Percentiles rank a stretch among this genome's conserved stretches.
These are phyloP conservation scores for Chloropicon primus DNA, from an alignment of 139 green algal genomes.

Conservation along the genomic window DNA sequence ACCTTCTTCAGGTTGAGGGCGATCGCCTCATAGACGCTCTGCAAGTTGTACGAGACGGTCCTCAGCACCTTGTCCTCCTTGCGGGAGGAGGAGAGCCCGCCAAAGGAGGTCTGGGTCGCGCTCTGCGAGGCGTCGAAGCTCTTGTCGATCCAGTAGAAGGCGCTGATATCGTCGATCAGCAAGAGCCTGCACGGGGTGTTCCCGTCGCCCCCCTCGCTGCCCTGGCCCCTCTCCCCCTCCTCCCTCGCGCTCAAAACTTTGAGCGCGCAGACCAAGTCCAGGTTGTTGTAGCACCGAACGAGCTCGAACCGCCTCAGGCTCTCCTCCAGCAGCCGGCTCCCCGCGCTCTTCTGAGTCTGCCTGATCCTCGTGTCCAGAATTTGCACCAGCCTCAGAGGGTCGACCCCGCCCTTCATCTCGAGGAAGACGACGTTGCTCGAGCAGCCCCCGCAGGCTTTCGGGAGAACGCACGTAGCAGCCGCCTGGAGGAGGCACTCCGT, in stretches of 20 bases:
- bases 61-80: too few species aligned
- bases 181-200: background rate
- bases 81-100: too few species aligned
- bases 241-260: background rate
- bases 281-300: background rate
- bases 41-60: background rate
- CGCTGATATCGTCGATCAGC: background rate
- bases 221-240: background rate
- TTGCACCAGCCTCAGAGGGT: background rate
- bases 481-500: background rate
- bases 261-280: background rate
- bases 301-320: background rate
- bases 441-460: background rate
- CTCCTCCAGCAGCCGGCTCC: background rate
- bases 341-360: background rate
- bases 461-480: background rate
- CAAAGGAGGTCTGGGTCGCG: too few species aligned
- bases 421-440: background rate
- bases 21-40: background rate
- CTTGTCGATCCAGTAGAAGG: background rate
- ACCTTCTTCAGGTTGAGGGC: background rate
- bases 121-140: background rate
- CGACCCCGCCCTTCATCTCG: background rate
- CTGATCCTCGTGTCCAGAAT: background rate
- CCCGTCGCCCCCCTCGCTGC: too few species aligned